phyloP scores from a whole-genome alignment of 2,329 filamentous ascomycete species.

The Colletotrichum viniferum region DNA sequence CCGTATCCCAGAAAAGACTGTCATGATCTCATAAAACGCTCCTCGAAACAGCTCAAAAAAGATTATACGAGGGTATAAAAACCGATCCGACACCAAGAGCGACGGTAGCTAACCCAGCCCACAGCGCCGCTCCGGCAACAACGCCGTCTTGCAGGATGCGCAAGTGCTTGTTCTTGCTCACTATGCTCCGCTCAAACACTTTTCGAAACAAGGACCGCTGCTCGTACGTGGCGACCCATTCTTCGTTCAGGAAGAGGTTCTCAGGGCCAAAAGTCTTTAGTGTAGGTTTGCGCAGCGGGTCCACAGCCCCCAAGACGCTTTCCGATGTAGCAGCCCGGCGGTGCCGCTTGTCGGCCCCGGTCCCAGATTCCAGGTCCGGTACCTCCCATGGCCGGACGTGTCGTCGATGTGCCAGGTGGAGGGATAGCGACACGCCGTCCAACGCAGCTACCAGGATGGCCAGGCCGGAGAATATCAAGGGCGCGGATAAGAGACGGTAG shows the following conservation, averaged over 20 bases:
- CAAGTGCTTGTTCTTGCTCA: constrained; percentile 28
- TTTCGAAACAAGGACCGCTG: constrained; percentile 22
- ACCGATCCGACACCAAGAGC: constrained; percentile 24
- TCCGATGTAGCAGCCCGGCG: constrained; percentile 17
- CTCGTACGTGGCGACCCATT: constrained; percentile 25
- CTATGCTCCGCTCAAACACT: constrained; percentile 25
- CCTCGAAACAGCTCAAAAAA: constrained; percentile 6
- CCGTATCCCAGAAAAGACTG: background rate
- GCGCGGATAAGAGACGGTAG: constrained; percentile 31
- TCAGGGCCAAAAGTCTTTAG: constrained; percentile 29
- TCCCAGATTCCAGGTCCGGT: constrained; percentile 33
- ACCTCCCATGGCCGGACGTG: constrained; percentile 44
- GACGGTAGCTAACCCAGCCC: constrained; percentile 28
- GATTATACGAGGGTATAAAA: constrained; percentile 23
- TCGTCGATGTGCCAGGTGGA: constrained; percentile 35
- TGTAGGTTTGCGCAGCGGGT: constrained; percentile 24
- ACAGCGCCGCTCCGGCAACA: constrained; percentile 29
- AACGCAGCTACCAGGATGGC: constrained; percentile 36
- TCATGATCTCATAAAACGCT: background rate
- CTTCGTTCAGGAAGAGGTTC: constrained; percentile 28
- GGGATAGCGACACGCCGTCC: constrained; percentile 39
- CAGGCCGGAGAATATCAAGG: constrained; percentile 40
- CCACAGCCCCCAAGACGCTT: constrained; percentile 18
- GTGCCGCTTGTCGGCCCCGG: constrained; percentile 21
- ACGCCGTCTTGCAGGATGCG: constrained; percentile 32